phyloP scores from a whole-genome alignment of 371 early-diverging fungal species.

The Mortierella polycephala region DNA sequence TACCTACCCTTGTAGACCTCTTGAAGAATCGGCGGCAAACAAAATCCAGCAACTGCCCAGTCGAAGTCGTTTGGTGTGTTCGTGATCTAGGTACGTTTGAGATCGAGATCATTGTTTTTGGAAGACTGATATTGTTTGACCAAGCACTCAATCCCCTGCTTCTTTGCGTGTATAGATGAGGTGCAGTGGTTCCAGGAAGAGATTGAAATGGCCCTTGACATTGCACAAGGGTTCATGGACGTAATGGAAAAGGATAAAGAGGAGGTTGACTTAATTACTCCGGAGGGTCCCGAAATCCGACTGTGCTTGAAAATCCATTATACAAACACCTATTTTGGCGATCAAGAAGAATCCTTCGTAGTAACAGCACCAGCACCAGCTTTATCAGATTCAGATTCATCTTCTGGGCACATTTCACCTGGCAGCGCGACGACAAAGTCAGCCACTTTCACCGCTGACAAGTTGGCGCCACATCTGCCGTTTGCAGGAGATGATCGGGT shows the following conservation, averaged over 20 bases:
- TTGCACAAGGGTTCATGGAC: constrained; percentile 23
- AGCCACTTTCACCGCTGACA: background rate
- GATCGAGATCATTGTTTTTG: background rate
- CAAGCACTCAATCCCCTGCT: background rate
- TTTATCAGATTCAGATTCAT: too few relatives aligned
- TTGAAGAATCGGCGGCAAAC: constrained; percentile 28
- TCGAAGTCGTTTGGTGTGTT: constrained; percentile 46
- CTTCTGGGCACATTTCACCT: background rate
- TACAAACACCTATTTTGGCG: constrained; percentile 8
- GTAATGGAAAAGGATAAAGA: constrained; percentile 29
- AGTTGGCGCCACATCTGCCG: constrained; percentile 17
- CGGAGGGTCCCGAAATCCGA: constrained; percentile 17
- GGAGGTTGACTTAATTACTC: constrained; percentile 21
- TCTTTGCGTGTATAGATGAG: constrained; percentile 37
- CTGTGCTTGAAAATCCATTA: constrained; percentile 25
- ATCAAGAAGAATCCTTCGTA: constrained; percentile 20
- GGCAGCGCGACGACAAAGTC: background rate
- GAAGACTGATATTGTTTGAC: background rate
- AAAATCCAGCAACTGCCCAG: constrained; percentile 6
- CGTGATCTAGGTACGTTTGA: constrained; percentile 24
- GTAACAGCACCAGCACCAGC: background rate
- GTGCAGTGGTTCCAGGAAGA: constrained; percentile 65
- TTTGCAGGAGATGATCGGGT: constrained; percentile 47
- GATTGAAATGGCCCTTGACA: constrained; percentile 49
- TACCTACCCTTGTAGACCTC: constrained; percentile 63